Evolutionary conservation across 2,329 filamentous ascomycete species (phyloP).

Genomic region (Aspergillus transmontanensis): DNA sequence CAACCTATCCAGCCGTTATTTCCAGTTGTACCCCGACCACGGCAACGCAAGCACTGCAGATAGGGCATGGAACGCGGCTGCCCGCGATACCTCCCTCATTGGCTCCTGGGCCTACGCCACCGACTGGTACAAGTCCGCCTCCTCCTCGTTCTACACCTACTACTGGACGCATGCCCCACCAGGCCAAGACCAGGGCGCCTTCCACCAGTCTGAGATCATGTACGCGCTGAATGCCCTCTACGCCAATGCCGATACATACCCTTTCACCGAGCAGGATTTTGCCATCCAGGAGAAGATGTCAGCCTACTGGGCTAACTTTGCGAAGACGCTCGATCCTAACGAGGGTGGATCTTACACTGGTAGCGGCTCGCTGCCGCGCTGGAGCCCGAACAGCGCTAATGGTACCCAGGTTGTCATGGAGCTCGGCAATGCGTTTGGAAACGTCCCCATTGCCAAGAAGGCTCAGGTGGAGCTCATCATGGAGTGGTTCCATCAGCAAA

Average conservation of each 20-base stretch:
- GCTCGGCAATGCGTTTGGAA: conserved; percentile 22
- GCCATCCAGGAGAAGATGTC: conserved; percentile 28
- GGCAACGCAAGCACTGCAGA: conserved; percentile 22
- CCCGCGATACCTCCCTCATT: conserved; percentile 27
- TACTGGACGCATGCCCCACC: conserved; percentile 42
- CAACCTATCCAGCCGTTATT: conserved; percentile 26
- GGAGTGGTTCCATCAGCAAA: conserved; percentile 26
- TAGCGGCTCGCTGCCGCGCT: conserved; percentile 19
- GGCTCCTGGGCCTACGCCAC: conserved; percentile 33
- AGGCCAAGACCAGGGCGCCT: conserved; percentile 38
- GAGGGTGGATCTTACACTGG: conserved; percentile 21
- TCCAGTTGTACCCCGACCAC: conserved; percentile 31
- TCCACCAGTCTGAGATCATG: conserved; percentile 43
- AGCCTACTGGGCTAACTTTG: conserved; percentile 40
- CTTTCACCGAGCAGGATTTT: conserved; percentile 14
- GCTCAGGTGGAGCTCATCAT: conserved; percentile 24
- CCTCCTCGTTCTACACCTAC: conserved; percentile 37
- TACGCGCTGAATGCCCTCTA: conserved; percentile 43
- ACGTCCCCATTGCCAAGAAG: conserved; percentile 24
- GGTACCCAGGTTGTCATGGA: conserved; percentile 26
- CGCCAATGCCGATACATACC: conserved; percentile 24
- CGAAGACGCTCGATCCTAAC: conserved; percentile 35
- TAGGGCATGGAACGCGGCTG: conserved; percentile 29
- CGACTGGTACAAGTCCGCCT: conserved; percentile 30
- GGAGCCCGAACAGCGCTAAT: conserved; percentile 24